A percentile compares a stretch with the other conserved stretches of the same genome.
phyloP scores from a whole-genome alignment of 2,329 filamentous ascomycete species.

The Zymoseptoria tritici region DNA sequence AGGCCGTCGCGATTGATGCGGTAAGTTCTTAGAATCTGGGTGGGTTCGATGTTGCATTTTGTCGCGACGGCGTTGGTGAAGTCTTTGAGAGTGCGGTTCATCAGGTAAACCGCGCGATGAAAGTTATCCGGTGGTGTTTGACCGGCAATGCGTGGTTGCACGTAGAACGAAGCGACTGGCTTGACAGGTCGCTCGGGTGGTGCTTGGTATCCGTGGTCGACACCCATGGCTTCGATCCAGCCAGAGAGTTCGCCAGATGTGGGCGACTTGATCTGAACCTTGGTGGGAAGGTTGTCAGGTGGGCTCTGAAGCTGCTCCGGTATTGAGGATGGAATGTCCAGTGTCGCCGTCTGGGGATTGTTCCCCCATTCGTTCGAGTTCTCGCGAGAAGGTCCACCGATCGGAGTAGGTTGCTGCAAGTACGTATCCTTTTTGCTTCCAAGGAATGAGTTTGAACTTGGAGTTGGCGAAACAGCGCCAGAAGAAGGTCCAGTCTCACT shows the following conservation, averaged over 20 bases:
- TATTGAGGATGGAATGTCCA: conserved; percentile 41
- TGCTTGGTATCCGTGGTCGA: conserved; percentile 78
- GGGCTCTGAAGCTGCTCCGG: conserved; percentile 39
- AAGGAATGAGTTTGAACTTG: conserved; percentile 40
- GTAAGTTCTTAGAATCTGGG: conserved; percentile 62
- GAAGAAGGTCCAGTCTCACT: conserved; percentile 49
- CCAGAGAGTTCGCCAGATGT: conserved; percentile 61
- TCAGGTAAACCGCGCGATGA: conserved; percentile 80
- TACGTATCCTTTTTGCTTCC: conserved; percentile 34
- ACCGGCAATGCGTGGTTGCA: conserved; percentile 51
- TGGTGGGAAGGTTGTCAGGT: conserved; percentile 46
- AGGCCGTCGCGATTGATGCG: conserved; percentile 67
- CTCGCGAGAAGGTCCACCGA: conserved; percentile 37
- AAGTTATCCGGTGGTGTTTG: conserved; percentile 50
- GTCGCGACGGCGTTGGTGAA: conserved; percentile 63
- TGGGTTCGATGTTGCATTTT: conserved; percentile 74
- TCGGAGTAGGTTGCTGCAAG: conserved; percentile 39
- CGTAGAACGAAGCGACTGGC: conserved; percentile 81
- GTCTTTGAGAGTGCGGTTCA: conserved; percentile 66
- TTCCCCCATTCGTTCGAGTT: conserved; percentile 43
- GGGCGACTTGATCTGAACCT: conserved; percentile 49
- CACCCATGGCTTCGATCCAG: conserved; percentile 85
- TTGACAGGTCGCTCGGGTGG: conserved; percentile 65
- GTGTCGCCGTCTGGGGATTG: conserved; percentile 47
- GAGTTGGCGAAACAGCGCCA: conserved; percentile 45